Percentiles rank a stretch among this genome's conserved stretches.
phyloP scores from a whole-genome alignment of 345 rosid species.

The Acer saccharum region DNA sequence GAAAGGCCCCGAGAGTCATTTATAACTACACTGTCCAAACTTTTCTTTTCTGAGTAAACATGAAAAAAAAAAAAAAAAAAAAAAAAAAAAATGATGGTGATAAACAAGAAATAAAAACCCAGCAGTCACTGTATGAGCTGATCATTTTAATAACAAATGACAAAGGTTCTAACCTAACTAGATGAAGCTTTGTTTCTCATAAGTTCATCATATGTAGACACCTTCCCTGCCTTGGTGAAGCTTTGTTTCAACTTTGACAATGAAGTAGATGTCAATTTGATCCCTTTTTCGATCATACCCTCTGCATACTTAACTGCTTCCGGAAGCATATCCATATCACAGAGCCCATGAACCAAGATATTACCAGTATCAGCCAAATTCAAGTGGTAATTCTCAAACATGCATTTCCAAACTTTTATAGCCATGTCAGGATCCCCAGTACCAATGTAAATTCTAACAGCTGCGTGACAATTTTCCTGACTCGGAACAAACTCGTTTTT shows the following conservation, averaged over 20 bases:
- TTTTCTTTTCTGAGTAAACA: background rate
- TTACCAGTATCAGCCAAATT: slow-evolving; percentile 58
- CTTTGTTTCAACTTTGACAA: slow-evolving; percentile 48
- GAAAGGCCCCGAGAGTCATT: background rate
- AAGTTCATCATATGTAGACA: slow-evolving; percentile 43
- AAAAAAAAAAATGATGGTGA: background rate
- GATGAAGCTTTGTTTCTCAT: slow-evolving; percentile 37
- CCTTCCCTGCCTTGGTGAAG: slow-evolving; percentile 39
- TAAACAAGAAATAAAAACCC: background rate
- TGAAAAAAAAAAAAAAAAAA: no score
- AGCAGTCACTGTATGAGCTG: background rate
- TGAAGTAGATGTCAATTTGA: slow-evolving; percentile 42
- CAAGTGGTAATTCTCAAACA: slow-evolving; percentile 41
- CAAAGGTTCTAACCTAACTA: slow-evolving; percentile 17
- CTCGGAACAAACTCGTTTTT: slow-evolving; percentile 48
- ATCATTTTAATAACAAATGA: background rate
- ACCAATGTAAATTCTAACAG: slow-evolving; percentile 40
- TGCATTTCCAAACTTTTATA: slow-evolving; percentile 54
- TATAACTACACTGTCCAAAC: background rate
- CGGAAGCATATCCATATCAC: slow-evolving; percentile 46
- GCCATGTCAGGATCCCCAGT: slow-evolving; percentile 45
- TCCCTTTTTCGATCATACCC: slow-evolving; percentile 55
- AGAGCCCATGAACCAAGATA: slow-evolving; percentile 46
- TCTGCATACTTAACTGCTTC: slow-evolving; percentile 66
- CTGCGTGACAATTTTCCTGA: slow-evolving; percentile 39